phyloP scores from a whole-genome alignment of 2,329 filamentous ascomycete genomes.

The Decorospora gaudefroyi region DNA sequence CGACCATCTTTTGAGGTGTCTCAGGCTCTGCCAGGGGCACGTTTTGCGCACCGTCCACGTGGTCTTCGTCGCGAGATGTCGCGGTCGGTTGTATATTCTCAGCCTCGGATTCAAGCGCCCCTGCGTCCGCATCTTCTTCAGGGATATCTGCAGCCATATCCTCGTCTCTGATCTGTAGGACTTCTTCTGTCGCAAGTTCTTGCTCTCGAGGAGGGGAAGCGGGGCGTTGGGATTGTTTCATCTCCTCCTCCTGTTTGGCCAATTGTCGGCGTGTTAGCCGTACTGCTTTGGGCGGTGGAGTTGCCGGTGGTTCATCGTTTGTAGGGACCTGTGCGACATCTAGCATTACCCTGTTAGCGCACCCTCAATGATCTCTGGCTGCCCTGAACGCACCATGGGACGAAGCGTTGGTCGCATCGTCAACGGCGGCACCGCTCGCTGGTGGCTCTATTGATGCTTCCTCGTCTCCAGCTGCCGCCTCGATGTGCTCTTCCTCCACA shows the following conservation, averaged over 20 bases:
- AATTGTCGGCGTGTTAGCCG: conserved; percentile 45
- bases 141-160: neutral
- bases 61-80: conserved; percentile 1
- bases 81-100: neutral
- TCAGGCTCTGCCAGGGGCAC: neutral
- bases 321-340: conserved; percentile 26
- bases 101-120: conserved; percentile 2
- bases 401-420: conserved; percentile 20
- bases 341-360: conserved; percentile 25
- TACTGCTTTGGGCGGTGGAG: conserved; percentile 34
- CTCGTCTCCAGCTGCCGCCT: conserved; percentile 27
- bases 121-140: conserved; percentile 5
- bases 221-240: conserved; percentile 29
- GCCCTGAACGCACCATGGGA: conserved; percentile 24
- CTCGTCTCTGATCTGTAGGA: conserved; percentile 3
- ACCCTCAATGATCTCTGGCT: neutral
- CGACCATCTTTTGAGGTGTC: no score
- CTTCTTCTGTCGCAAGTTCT: conserved; percentile 8
- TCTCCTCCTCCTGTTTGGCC: conserved; percentile 41
- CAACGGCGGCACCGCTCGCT: conserved; percentile 28
- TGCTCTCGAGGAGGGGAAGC: conserved; percentile 12
- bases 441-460: conserved; percentile 25
- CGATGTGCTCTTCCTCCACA: conserved; percentile 25
- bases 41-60: conserved; percentile 4
- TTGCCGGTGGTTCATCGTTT: conserved; percentile 29